Percentiles rank a stretch among this genome's conserved stretches.
Conservation (phyloP, 345 rosid genomes). For the Gossypium raimondii region DNA sequence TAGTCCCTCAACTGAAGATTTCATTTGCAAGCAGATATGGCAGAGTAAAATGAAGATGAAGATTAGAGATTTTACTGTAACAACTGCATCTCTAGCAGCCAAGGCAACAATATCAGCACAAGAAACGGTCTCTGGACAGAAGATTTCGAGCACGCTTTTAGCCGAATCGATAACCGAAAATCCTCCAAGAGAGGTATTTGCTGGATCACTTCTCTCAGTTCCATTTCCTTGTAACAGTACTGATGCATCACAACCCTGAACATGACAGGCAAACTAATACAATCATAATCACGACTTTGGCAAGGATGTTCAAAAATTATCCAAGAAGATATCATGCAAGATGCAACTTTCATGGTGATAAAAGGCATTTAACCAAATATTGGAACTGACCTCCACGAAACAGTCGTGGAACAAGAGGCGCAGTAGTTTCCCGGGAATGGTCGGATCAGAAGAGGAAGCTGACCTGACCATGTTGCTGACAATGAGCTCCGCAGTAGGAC, state of each 20-base stretch:
- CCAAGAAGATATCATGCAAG: background rate
- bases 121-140: conserved; percentile 64
- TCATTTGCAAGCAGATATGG: too few relatives aligned
- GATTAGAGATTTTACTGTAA: conserved; percentile 37
- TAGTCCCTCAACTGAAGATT: background rate
- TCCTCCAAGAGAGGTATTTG: conserved; percentile 62
- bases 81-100: conserved; percentile 79
- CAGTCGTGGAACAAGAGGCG: conserved; percentile 89
- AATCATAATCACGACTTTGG: background rate
- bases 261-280: background rate
- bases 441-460: conserved; percentile 58
- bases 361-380: background rate
- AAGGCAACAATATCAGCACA: conserved; percentile 69
- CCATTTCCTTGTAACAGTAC: conserved; percentile 69
- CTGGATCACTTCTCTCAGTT: conserved; percentile 76
- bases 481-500: conserved; percentile 71
- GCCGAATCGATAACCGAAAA: conserved; percentile 60
- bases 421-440: conserved; percentile 82
- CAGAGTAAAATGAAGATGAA: background rate
- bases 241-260: conserved; percentile 84
- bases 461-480: conserved; percentile 62
- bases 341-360: background rate
- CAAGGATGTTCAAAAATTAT: background rate
- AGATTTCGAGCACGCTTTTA: conserved; percentile 55
- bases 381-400: conserved; percentile 61